These are phyloP conservation scores for Rhodotorula sp. DNA, from an alignment of 1,284 basidiomycete genomes.

Conservation along the genomic window DNA sequence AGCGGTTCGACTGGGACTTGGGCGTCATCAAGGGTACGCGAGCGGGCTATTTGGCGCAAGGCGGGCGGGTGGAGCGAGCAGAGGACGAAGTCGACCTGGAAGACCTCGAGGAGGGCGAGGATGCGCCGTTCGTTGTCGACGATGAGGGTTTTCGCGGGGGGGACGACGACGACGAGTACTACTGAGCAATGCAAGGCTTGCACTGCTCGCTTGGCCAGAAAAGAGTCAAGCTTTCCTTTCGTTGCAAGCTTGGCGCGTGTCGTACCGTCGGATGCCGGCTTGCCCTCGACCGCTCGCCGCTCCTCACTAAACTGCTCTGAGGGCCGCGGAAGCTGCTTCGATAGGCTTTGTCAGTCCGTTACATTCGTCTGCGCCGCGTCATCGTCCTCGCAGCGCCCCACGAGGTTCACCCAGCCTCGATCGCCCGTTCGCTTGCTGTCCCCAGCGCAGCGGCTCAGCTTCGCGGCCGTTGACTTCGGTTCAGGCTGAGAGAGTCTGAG, in stretches of 20 bases:
- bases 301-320: neutral
- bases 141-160: slow-evolving; percentile 1
- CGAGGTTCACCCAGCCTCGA: no score
- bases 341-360: neutral
- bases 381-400: neutral
- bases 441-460: no score
- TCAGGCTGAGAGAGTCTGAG: no score
- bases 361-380: neutral
- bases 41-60: slow-evolving; percentile 12
- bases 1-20: slow-evolving; percentile 42
- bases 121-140: slow-evolving; percentile 44
- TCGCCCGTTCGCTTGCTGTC: no score
- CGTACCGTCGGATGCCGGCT: neutral
- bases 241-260: neutral
- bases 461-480: no score
- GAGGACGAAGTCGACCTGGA: slow-evolving; percentile 40
- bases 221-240: neutral
- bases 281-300: neutral
- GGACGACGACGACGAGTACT: neutral
- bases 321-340: neutral
- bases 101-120: slow-evolving; percentile 44
- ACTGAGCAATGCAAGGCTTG: neutral
- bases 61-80: slow-evolving; percentile 4
- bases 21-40: slow-evolving; percentile 27
- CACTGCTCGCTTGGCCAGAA: neutral